Percentiles rank a stretch among this genome's conserved stretches.
These are phyloP conservation scores for Phialemonium atrogriseum DNA, from an alignment of 2,329 filamentous ascomycete species.

Conservation along the genomic window DNA sequence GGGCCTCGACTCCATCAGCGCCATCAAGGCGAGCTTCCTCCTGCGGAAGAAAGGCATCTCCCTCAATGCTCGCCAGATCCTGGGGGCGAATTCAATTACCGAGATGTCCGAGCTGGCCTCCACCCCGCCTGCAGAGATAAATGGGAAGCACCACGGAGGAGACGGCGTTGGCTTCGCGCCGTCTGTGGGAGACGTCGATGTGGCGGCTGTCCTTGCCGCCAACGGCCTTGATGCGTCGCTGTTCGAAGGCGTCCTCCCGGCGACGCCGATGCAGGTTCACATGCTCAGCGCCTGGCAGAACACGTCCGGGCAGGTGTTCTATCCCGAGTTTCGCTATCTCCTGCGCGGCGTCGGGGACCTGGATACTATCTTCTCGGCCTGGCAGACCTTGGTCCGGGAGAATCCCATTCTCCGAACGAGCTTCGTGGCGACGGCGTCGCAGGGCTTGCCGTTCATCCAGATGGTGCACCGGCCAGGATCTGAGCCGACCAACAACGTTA, in stretches of 20 bases:
- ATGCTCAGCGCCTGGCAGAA: conserved; percentile 73
- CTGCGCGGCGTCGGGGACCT: conserved; percentile 31
- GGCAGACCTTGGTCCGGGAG: conserved; percentile 47
- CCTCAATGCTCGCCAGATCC: conserved; percentile 62
- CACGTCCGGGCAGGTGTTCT: conserved; percentile 59
- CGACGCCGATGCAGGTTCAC: conserved; percentile 70
- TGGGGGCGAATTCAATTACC: conserved; percentile 55
- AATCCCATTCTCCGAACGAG: conserved; percentile 61
- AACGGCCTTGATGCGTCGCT: conserved; percentile 32
- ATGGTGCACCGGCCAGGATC: conserved; percentile 34
- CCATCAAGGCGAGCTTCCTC: conserved; percentile 72
- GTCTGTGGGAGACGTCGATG: conserved; percentile 23
- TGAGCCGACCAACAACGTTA: not conserved
- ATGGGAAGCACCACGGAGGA: not conserved
- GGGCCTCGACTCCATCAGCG: conserved; percentile 84
- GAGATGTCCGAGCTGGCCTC: conserved; percentile 44
- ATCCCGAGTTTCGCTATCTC: conserved; percentile 60
- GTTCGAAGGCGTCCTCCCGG: conserved; percentile 55
- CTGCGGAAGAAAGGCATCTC: conserved; percentile 55
- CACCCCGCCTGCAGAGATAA: not conserved
- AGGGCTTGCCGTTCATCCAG: conserved; percentile 52
- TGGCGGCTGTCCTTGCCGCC: conserved; percentile 25
- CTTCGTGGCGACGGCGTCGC: conserved; percentile 45
- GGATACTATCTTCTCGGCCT: conserved; percentile 44
- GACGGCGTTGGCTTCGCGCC: not conserved